These are phyloP conservation scores for Microsporum ferrugineum DNA, from an alignment of 2,329 filamentous ascomycete species.

Conservation along the genomic window DNA sequence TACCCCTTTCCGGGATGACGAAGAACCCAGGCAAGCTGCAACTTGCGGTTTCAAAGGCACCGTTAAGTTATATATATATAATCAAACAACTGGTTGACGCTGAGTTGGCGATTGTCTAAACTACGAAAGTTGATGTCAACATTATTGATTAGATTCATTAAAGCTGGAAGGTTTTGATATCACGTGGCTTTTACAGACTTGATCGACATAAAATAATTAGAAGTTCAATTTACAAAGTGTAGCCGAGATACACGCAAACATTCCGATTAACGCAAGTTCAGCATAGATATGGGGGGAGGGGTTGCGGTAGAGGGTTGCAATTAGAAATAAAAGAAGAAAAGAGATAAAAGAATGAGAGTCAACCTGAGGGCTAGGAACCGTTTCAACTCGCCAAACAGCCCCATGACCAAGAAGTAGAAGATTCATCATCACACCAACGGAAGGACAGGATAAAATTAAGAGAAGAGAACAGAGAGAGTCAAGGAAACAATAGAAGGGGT, in stretches of 20 bases:
- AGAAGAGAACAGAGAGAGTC: slow-evolving; percentile 16
- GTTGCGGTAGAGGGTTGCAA: not conserved
- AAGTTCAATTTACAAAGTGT: not conserved
- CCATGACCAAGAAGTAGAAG: not conserved
- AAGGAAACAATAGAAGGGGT: slow-evolving; percentile 7
- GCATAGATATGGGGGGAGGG: not conserved
- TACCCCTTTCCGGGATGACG: not conserved
- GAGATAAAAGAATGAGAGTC: not conserved
- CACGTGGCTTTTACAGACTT: not conserved
- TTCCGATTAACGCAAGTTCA: not conserved
- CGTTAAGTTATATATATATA: too few relatives aligned
- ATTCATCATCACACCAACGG: slow-evolving; percentile 11
- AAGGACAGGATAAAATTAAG: not conserved
- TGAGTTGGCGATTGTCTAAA: not conserved
- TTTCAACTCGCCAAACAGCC: not conserved
- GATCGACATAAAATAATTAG: not conserved
- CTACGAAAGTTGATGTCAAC: not conserved
- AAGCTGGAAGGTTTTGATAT: not conserved
- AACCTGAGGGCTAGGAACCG: not conserved
- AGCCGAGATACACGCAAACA: not conserved
- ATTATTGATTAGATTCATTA: not conserved
- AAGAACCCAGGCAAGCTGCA: not conserved
- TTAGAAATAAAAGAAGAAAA: not conserved
- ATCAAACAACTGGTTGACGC: not conserved
- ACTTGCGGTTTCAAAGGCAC: not conserved